Conservation (phyloP, 2,329 filamentous ascomycete genomes). For the Aspergillus sp. region DNA sequence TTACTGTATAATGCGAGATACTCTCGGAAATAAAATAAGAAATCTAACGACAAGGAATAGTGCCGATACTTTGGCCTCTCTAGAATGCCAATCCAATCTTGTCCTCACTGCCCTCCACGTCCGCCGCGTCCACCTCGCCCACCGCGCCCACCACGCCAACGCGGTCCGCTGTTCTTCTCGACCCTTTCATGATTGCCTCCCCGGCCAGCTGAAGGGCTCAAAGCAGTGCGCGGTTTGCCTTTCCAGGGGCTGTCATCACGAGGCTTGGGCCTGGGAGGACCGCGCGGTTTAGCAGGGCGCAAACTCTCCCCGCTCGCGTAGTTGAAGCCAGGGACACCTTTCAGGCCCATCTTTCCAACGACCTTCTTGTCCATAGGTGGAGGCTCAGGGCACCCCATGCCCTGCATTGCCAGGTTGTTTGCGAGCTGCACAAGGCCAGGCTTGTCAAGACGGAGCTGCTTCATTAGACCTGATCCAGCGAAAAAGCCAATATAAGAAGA, state of each 20-base stretch:
- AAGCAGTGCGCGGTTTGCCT: slow-evolving; percentile 1
- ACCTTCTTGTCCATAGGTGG: slow-evolving; percentile 39
- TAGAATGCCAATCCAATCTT: background rate
- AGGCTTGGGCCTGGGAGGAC: slow-evolving; percentile 16
- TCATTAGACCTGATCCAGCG: slow-evolving; percentile 31
- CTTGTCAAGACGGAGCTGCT: slow-evolving; percentile 33
- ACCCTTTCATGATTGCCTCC: slow-evolving; percentile 17
- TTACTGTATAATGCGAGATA: background rate
- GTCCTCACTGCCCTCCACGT: slow-evolving; percentile 8
- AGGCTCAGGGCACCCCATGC: slow-evolving; percentile 38
- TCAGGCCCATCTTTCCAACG: slow-evolving; percentile 42
- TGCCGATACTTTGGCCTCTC: background rate
- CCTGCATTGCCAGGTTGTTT: slow-evolving; percentile 38
- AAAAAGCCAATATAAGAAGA: slow-evolving; percentile 39
- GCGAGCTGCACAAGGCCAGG: slow-evolving; percentile 36
- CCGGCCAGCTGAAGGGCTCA: slow-evolving; percentile 24
- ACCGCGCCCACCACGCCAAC: slow-evolving; percentile 17
- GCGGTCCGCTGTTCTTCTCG: slow-evolving; percentile 22
- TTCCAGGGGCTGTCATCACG: slow-evolving; percentile 14
- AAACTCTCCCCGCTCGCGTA: slow-evolving; percentile 14
- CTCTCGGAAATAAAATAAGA: background rate
- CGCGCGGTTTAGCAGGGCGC: slow-evolving; percentile 9
- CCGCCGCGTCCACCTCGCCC: slow-evolving; percentile 13
- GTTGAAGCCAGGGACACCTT: slow-evolving; percentile 37
- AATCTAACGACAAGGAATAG: background rate